Base-by-base conservation (phyloP, 345 rosid genomes). In the Erysimum cheiranthoides region DNA sequence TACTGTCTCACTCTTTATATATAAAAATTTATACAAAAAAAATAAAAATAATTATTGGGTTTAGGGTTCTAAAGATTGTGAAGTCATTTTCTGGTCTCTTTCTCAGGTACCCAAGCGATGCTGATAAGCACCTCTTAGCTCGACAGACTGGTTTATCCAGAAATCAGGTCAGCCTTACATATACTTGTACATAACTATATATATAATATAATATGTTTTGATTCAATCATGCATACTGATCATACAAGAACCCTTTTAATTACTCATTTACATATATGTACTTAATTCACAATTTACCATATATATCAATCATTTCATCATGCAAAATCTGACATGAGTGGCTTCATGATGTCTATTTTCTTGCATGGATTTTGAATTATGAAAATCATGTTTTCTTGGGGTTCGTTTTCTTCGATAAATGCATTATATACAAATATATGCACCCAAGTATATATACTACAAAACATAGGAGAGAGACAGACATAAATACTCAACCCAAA, bases 81-180 rank as follows among this genome's bases (percentile, higher is more conserved):
- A 86, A 81, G 93, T 88, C 97, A 79, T 84, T 89, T 87, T 89
- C 90, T 89, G 87, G 85, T 89, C 87, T 82, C 78, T 82, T 84
- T 89, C 89, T 89, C 99, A 95, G 99, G 97, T 95, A 95, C 73
- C 99, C 99, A 85, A 92, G 97, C 80, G 99, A 95, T 82, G 97
- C 97, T 61, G 99, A 95, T 92, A 95, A 95, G 84, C 99, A 92
- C 77, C 91, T 95, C 82, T 85, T 95, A 83, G 93, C 99, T 78
- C 84, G 97, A 71, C 99, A 95, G 93, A 92, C 99, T 83, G 99
- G 97, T 73, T 82, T 95, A 83, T 95, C 99, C 43, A 89, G 97
- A 82, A 95, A 90, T 81, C 99, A 95, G 97, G 99, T 92, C 81
- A 66, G 82, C 79, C 70, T 21, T 21, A 21, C 1, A 21, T 21